These are phyloP conservation scores for Candida tetrigidarum DNA, from an alignment of 1,139 yeast genomes.

Conservation along the genomic window DNA sequence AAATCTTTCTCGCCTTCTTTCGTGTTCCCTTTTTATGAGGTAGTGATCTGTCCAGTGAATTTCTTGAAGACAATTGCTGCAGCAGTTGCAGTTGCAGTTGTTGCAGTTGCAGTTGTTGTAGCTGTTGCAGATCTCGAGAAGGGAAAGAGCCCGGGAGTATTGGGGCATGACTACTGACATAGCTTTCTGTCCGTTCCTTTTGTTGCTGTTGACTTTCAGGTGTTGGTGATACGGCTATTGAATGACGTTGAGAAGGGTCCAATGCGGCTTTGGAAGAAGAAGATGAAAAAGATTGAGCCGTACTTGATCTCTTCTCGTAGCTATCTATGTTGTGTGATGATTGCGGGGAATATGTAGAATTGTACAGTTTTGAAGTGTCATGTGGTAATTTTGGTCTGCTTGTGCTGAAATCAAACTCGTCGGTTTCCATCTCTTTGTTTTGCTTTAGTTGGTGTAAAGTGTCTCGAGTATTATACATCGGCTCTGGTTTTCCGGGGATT, in stretches of 20 bases:
- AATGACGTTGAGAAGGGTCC: conserved; percentile 20
- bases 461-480: conserved; percentile 7
- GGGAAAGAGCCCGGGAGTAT: conserved; percentile 17
- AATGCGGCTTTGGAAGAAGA: background rate
- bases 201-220: conserved; percentile 12
- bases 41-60: conserved; percentile 4
- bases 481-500: conserved; percentile 18
- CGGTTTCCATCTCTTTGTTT: conserved; percentile 9
- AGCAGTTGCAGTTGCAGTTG: conserved; percentile 18
- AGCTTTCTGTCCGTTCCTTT: background rate
- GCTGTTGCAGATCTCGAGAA: no score
- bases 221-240: conserved; percentile 22
- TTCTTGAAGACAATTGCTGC: conserved; percentile 4
- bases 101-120: no score
- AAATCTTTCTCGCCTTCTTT: conserved; percentile 42
- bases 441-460: conserved; percentile 8
- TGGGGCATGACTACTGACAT: background rate
- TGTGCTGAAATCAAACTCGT: conserved; percentile 15
- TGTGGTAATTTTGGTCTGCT: background rate
- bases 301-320: background rate
- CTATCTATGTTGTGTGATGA: background rate
- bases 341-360: background rate
- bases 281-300: background rate
- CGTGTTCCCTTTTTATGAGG: conserved; percentile 12
- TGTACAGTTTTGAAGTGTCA: conserved; percentile 1